A percentile compares a stretch with the other conserved stretches of the same genome.
Conservation (phyloP, 306 rosid species). For the Pyrus communis region DNA sequence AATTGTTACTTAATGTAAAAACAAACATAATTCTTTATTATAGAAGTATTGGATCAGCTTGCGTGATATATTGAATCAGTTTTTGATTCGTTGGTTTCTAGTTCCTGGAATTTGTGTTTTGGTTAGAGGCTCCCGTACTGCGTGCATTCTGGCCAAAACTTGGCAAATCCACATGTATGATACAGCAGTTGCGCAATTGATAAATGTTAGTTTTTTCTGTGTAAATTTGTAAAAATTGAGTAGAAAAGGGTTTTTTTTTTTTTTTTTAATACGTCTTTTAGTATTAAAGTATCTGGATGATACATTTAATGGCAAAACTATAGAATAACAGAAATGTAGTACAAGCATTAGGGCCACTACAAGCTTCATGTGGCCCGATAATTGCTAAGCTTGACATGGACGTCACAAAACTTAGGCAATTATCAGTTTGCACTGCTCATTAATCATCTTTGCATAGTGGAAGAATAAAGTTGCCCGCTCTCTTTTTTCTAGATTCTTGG, state of each 20-base stretch:
- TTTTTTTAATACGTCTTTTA: neutral
- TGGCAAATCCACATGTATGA: neutral
- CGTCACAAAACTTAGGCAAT: neutral
- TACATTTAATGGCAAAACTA: neutral
- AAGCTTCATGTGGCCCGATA: neutral
- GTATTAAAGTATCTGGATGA: neutral
- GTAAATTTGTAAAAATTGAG: neutral
- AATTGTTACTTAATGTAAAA: neutral
- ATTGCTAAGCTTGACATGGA: neutral
- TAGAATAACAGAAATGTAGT: neutral
- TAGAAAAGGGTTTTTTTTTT: neutral
- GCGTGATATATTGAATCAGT: neutral
- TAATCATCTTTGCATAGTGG: neutral
- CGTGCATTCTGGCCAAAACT: neutral
- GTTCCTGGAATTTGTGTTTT: neutral
- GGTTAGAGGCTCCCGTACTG: neutral
- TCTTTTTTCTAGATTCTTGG: constrained; percentile 63
- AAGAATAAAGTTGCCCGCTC: neutral
- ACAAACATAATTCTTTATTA: too few relatives aligned
- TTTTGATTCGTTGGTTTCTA: neutral
- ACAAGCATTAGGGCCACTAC: neutral
- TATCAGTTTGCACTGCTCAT: neutral
- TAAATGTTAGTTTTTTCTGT: neutral
- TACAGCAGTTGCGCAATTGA: neutral
- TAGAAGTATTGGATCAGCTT: neutral